Evolutionary conservation across 352 stramenopile genomes (phyloP), one percentile per base, ranked within the genome.

Genomic region (Pythium dissimile): DNA sequence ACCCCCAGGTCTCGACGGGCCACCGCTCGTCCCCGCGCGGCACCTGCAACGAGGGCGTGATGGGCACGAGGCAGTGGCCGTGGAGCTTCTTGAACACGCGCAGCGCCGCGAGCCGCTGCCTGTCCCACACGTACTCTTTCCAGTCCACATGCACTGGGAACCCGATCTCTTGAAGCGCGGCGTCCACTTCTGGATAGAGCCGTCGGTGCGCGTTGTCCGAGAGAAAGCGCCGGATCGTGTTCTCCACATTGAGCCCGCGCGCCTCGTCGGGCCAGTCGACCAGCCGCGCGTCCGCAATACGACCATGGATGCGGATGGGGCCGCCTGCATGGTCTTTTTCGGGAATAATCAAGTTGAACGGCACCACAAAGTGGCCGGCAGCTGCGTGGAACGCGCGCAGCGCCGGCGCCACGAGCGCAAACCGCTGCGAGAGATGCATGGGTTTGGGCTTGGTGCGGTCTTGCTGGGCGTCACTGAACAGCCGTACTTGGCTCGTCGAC

Each of bases 21-120:
- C 66, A 83, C 35, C 24, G 20, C 4, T 35, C 9, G 38, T 71
- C 58, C 13, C 42, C 57, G 6, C 42, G 50, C 8, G 70, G 64
- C 30, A 79, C 67, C 0, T 62, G 37, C 55, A 80, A 80, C 20
- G 59, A 53, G 4, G 48, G n/a, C n/a, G 64, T 66, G 8, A 35
- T 35, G 8, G 31, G 31, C 16, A 80, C 45, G 37, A 73, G 35
- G 15, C 70, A 45, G 18, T 80, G 59, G 26, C 69, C 64, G 35
- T 83, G 34, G 15, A 70, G 26, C 10, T 54, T 27, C n/a, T 64
- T 18, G 28, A 71, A 83, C 32, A 51, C 66, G 27, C 69, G 26
- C 13, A 83, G 54, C 16, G 30, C 43, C 27, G 54, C 42, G 13
- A 61, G 30, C 8, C n/a, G 23, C 41, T 44, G 23, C 18, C 46